These are phyloP conservation scores for Fraxinus xanthoxyloides DNA, from an alignment of 305 asterid genomes.

Conservation along the genomic window DNA sequence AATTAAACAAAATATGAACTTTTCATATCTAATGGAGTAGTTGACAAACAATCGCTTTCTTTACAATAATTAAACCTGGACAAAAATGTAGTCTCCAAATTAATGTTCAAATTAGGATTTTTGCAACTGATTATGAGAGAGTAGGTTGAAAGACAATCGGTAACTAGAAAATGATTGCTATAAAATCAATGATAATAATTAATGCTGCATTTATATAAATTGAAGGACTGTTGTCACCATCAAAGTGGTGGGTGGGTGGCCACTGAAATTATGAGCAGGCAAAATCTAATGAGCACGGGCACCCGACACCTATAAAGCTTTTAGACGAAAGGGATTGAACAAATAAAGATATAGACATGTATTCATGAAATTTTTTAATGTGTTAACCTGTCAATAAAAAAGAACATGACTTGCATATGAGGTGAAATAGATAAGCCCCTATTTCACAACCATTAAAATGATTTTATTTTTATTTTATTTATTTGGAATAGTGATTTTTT, in stretches of 20 bases:
- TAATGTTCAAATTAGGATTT: not conserved
- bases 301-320: not conserved
- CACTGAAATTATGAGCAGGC: not conserved
- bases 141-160: not conserved
- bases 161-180: not conserved
- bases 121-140: not conserved
- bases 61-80: not conserved
- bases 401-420: not conserved
- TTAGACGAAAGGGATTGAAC: not conserved
- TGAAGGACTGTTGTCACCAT: not conserved
- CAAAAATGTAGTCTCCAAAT: not conserved
- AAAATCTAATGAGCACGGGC: not conserved
- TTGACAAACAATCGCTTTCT: not conserved
- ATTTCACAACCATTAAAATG: too few species aligned
- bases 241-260: not conserved
- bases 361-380: not conserved
- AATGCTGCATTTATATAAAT: not conserved
- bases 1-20: too few species aligned
- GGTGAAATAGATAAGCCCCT: not conserved
- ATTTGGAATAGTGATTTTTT: too few species aligned
- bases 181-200: not conserved
- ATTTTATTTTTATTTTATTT: too few species aligned
- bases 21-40: not conserved
- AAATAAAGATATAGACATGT: too few species aligned
- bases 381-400: not conserved